Percentiles rank a stretch among this genome's conserved stretches.
phyloP scores from a whole-genome alignment of 2,329 filamentous ascomycete species.

The Mycogone perniciosa region DNA sequence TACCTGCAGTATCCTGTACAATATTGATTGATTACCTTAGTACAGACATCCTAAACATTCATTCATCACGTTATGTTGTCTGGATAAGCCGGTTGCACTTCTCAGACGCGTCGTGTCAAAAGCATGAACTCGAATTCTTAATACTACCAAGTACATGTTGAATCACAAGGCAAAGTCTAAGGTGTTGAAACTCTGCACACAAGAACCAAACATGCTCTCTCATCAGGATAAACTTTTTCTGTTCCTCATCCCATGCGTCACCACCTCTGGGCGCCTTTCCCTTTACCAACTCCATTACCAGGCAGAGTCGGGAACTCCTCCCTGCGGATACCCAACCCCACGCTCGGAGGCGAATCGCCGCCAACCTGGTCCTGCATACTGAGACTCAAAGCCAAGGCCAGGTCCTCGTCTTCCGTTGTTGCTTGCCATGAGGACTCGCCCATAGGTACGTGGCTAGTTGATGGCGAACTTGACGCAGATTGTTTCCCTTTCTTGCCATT shows the following conservation, averaged over 20 bases:
- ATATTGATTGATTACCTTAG: too few relatives aligned
- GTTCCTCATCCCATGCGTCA: conserved; percentile 10
- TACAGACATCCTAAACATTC: too few relatives aligned
- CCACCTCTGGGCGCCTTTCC: conserved; percentile 31
- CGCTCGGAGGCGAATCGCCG: conserved; percentile 7
- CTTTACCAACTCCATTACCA: conserved; percentile 38
- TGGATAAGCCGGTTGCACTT: too few relatives aligned
- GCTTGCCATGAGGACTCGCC: conserved; percentile 21
- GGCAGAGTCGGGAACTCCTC: conserved; percentile 38
- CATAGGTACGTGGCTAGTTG: conserved; percentile 31
- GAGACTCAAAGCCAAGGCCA: conserved; percentile 54
- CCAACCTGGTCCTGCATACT: conserved; percentile 52
- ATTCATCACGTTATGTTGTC: too few relatives aligned
- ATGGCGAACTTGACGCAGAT: conserved; percentile 28
- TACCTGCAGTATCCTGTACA: too few relatives aligned
- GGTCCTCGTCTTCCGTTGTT: conserved; percentile 43
- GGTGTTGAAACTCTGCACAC: too few relatives aligned
- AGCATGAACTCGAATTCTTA: too few relatives aligned
- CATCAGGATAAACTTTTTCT: too few relatives aligned
- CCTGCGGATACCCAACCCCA: conserved; percentile 14
- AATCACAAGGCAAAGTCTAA: too few relatives aligned
- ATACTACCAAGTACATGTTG: too few relatives aligned
- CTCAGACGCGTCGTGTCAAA: too few relatives aligned
- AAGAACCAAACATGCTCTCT: too few relatives aligned
- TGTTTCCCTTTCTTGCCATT: conserved; percentile 35